Conservation (phyloP, 768 basidiomycete species). For the Kondoa subrosea region DNA sequence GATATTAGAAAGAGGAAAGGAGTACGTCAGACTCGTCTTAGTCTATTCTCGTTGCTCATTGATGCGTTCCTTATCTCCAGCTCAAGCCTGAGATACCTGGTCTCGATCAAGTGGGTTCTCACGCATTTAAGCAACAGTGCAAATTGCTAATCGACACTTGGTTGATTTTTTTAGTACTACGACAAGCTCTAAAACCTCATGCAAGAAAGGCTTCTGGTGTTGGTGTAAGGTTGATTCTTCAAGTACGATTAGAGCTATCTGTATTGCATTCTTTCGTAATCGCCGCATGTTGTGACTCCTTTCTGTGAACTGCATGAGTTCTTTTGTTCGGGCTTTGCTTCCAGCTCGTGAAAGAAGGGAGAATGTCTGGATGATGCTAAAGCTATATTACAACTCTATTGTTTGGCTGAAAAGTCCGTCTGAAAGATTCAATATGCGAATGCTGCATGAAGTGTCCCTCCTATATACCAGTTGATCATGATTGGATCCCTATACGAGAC, state of each 20-base stretch:
- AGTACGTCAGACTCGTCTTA: slow-evolving; percentile 22
- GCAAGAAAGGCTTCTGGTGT: background rate
- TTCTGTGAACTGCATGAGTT: too few species aligned
- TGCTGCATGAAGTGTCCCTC: too few species aligned
- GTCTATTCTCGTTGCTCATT: background rate
- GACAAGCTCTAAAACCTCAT: slow-evolving; percentile 52
- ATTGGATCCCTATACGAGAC: too few species aligned
- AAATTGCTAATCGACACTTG: background rate
- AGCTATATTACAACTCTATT: too few species aligned
- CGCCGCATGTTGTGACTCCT: too few species aligned
- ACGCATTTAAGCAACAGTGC: background rate
- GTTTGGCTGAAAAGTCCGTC: too few species aligned
- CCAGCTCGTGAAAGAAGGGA: too few species aligned
- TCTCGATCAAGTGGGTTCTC: slow-evolving; percentile 42
- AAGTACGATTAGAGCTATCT: background rate
- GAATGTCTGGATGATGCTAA: too few species aligned
- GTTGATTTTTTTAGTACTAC: slow-evolving; percentile 44
- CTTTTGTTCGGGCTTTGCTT: too few species aligned
- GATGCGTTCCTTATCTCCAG: background rate
- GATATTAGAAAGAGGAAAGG: slow-evolving; percentile 81
- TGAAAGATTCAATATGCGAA: too few species aligned
- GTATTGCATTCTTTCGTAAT: background rate
- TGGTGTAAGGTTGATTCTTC: background rate
- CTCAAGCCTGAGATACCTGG: slow-evolving; percentile 86
- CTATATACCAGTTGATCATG: too few species aligned